Percentiles rank a stretch among this genome's conserved stretches.
phyloP scores from a whole-genome alignment of 306 rosid species.

The Senna siamea region DNA sequence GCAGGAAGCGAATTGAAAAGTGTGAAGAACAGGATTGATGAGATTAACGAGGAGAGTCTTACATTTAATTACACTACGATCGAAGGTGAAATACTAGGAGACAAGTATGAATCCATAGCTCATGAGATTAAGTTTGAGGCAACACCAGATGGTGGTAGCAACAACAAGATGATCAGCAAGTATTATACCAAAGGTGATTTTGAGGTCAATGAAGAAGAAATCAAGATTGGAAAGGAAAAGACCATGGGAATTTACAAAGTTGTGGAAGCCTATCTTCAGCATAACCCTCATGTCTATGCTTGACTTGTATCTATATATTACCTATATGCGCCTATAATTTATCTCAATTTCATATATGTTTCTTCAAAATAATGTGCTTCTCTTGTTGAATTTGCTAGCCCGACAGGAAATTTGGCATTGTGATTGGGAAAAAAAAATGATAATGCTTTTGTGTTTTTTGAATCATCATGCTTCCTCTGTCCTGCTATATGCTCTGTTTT shows the following conservation, averaged over 20 bases:
- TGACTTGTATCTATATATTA: too few relatives aligned
- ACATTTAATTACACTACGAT: slow-evolving; percentile 35
- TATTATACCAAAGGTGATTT: slow-evolving; percentile 46
- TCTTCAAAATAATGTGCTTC: too few relatives aligned
- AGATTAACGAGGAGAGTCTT: slow-evolving; percentile 27
- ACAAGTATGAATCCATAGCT: slow-evolving; percentile 43
- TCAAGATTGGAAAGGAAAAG: slow-evolving; percentile 46
- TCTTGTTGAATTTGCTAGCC: too few relatives aligned
- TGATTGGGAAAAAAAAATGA: too few relatives aligned
- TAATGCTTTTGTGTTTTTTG: too few relatives aligned
- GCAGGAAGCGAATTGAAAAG: slow-evolving; percentile 21
- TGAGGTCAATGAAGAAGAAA: slow-evolving; percentile 48
- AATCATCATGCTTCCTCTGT: too few relatives aligned
- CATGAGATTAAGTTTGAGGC: slow-evolving; percentile 48
- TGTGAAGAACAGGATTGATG: slow-evolving; percentile 39
- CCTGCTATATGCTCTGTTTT: too few relatives aligned
- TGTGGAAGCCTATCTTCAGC: slow-evolving; percentile 47
- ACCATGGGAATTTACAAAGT: slow-evolving; percentile 46
- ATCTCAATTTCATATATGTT: too few relatives aligned
- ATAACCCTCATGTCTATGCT: slow-evolving; percentile 46
- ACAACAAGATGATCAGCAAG: slow-evolving; percentile 41
- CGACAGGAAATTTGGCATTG: too few relatives aligned
- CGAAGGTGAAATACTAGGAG: slow-evolving; percentile 42
- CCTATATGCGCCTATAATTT: too few relatives aligned
- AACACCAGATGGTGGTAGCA: slow-evolving; percentile 47